Conservation (phyloP, 192 early-diverging fungal genomes). For the Mortierella hygrophila region DNA sequence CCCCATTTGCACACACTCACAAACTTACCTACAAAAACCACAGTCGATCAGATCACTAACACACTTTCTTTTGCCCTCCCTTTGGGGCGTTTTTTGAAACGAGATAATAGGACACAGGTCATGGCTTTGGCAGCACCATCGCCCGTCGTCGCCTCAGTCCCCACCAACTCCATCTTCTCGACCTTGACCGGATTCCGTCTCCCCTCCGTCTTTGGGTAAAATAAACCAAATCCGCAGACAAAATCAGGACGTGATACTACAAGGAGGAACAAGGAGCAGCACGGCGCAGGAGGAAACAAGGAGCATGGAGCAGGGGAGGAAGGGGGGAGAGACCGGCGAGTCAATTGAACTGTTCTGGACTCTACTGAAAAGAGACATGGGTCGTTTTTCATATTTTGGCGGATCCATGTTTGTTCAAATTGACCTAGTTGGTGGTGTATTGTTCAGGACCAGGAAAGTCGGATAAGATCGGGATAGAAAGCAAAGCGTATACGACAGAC, state of each 20-base stretch:
- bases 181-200: constrained; percentile 55
- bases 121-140: constrained; percentile 38
- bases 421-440: too few species aligned
- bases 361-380: too few species aligned
- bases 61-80: neutral
- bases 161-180: constrained; percentile 39
- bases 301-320: neutral
- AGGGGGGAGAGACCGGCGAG: neutral
- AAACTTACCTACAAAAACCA: neutral
- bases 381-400: too few species aligned
- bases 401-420: too few species aligned
- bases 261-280: neutral
- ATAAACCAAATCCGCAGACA: neutral
- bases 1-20: neutral
- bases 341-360: neutral
- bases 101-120: constrained; percentile 48
- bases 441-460: too few species aligned
- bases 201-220: constrained; percentile 51
- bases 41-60: neutral
- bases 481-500: too few species aligned
- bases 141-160: constrained; percentile 8
- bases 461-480: too few species aligned
- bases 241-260: neutral
- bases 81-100: too few species aligned
- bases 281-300: neutral